Evolutionary conservation across 371 early-diverging fungal genomes (phyloP), one percentile per base, ranked within the genome.

Genomic region (Lichtheimia corymbifera): DNA sequence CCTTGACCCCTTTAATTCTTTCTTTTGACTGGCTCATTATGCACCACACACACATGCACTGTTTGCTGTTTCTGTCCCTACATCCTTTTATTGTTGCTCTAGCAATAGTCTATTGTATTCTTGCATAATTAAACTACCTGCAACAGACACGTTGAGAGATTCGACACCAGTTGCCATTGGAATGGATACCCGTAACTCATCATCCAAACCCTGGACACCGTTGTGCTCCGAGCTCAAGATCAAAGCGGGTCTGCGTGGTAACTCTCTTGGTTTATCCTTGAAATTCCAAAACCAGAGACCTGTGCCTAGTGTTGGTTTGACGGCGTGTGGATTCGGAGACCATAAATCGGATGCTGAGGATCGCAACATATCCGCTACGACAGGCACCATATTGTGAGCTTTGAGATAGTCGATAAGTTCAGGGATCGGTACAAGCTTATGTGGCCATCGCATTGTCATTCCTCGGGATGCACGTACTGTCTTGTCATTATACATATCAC

Each of bases 281-380:
- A 70, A 66, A 41, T 74, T 74, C 74, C 74, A 74, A 54, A 77
- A 72, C 62, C 71, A 70, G 5, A 71, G n/a, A 12, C 77, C 77
- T 28, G 58, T 42, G 27, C 56, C 56, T 12, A 44, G 57, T 44
- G 35, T 60, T 18, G 49, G 24, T 54, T 50, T 13, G 11, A 14
- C 41, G 2, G 44, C 59, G 14, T 43, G 47, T 15, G 55, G 24
- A 14, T 25, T 15, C 3, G 75, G 71, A 14, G 78, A 68, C 78
- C 78, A 78, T 17, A 65, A 4, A 60, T 72, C 66, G 6, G 17
- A 1, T 20, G 47, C 44, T 17, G 52, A 3, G 4, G 20, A 9
- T 9, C 80, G 83, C 11, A 84, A 47, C 77, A 82, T 79, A 62
- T 87, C 84, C 1, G 84, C 85, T 2, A 84, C 74, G 15, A 85